Conservation (phyloP, 306 rosid species). For the Pterocarpus macrocarpus region DNA sequence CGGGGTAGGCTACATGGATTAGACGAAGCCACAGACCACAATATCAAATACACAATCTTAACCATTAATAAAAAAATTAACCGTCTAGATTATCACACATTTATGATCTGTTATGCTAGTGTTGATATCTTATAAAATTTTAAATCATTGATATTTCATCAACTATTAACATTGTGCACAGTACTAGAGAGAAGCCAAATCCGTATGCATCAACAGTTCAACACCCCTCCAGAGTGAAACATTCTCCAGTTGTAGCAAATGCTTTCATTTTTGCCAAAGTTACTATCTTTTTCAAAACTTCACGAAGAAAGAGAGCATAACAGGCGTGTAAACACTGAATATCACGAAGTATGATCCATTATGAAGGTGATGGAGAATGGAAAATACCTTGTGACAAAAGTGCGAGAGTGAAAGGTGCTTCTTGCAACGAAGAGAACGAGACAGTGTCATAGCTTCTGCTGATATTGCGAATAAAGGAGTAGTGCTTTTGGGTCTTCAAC, state of each 20-base stretch:
- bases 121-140: not conserved
- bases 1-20: too few species aligned
- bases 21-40: too few species aligned
- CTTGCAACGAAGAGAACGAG: slow-evolving; percentile 24
- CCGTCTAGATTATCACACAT: not conserved
- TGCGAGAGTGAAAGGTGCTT: slow-evolving; percentile 10
- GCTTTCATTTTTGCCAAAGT: not conserved
- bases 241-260: not conserved
- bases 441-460: slow-evolving; percentile 21
- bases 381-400: slow-evolving; percentile 45
- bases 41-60: not conserved
- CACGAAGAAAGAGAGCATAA: not conserved
- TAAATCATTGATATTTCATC: not conserved
- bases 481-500: slow-evolving; percentile 40
- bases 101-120: not conserved
- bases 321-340: not conserved
- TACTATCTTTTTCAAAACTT: not conserved
- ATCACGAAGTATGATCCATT: not conserved
- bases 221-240: slow-evolving; percentile 6
- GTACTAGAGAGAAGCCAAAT: not conserved
- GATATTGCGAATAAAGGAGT: slow-evolving; percentile 19
- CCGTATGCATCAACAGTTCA: not conserved
- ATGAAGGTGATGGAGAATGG: not conserved
- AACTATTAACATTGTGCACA: not conserved
- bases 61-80: not conserved